phyloP scores from a whole-genome alignment of 441 rosid genomes.

The Croton laevigatus region DNA sequence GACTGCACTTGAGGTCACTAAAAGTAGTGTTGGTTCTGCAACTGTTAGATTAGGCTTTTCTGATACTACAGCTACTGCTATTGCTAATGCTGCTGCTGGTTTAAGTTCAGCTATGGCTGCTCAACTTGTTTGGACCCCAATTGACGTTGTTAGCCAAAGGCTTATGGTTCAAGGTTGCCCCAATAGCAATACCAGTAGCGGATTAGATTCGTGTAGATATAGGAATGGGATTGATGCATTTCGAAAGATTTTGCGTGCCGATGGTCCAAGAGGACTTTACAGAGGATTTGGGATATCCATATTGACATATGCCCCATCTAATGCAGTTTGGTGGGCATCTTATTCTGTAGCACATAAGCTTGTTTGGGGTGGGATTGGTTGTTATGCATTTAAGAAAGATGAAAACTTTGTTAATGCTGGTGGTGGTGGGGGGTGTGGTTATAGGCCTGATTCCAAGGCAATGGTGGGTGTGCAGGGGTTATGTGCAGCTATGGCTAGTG shows the following conservation, averaged over 20 bases:
- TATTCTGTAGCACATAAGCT: conserved; percentile 66
- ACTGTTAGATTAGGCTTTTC: conserved; percentile 63
- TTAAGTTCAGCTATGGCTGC: conserved; percentile 84
- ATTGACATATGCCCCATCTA: conserved; percentile 88
- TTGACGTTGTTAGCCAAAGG: conserved; percentile 89
- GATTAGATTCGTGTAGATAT: conserved; percentile 41
- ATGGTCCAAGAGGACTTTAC: conserved; percentile 77
- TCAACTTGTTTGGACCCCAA: conserved; percentile 83
- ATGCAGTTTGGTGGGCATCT: conserved; percentile 93
- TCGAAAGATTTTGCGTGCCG: conserved; percentile 54
- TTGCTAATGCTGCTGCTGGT: conserved; percentile 81
- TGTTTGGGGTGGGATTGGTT: conserved; percentile 52
- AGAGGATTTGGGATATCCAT: conserved; percentile 93
- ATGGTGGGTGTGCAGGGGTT: conserved; percentile 64
- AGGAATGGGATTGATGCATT: conserved; percentile 74
- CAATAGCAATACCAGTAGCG: conserved; percentile 11
- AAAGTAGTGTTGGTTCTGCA: conserved; percentile 68
- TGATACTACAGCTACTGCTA: conserved; percentile 52
- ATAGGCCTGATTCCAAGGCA: conserved; percentile 58
- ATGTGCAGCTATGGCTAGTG: conserved; percentile 86
- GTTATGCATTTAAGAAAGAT: conserved; percentile 25
- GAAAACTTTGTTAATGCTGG: conserved; percentile 19
- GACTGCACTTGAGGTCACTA: conserved; percentile 83
- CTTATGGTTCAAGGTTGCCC: conserved; percentile 74
- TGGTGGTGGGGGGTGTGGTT: conserved; percentile 16